These are phyloP conservation scores for Fraxinus albicans DNA, from an alignment of 305 asterid genomes.

Conservation along the genomic window DNA sequence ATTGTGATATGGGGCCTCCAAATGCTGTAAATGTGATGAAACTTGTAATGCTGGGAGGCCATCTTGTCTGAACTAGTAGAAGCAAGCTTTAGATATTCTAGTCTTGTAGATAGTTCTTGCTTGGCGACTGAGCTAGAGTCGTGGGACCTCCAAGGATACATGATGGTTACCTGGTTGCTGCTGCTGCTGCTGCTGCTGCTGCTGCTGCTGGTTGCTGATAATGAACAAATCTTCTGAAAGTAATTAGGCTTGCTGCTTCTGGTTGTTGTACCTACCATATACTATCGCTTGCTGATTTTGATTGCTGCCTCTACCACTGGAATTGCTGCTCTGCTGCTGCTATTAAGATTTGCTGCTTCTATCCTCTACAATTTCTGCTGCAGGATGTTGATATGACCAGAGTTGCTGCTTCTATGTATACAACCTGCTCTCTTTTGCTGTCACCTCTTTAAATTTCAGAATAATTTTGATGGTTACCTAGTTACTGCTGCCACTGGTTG, in stretches of 20 bases:
- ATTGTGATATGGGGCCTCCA: neutral
- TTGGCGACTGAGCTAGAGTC: neutral
- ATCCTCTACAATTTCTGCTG: neutral
- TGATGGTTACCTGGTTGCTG: neutral
- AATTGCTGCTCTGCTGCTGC: neutral
- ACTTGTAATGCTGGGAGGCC: neutral
- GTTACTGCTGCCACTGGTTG: neutral
- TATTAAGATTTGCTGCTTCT: neutral
- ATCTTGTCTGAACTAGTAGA: neutral
- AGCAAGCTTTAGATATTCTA: neutral
- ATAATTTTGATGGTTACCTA: neutral
- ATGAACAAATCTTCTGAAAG: neutral
- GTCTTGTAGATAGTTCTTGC: neutral
- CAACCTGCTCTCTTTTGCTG: neutral
- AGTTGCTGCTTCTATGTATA: neutral
- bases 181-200: no score
- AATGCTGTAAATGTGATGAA: neutral
- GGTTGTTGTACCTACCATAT: neutral
- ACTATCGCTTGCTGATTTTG: neutral
- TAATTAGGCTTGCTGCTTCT: neutral
- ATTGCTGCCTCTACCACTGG: neutral
- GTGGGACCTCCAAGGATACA: neutral
- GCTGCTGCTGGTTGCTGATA: neutral
- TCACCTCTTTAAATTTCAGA: neutral
- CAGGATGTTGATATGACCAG: no score